Conservation (phyloP, 257 asterid species). For the Solanum sitiens region DNA sequence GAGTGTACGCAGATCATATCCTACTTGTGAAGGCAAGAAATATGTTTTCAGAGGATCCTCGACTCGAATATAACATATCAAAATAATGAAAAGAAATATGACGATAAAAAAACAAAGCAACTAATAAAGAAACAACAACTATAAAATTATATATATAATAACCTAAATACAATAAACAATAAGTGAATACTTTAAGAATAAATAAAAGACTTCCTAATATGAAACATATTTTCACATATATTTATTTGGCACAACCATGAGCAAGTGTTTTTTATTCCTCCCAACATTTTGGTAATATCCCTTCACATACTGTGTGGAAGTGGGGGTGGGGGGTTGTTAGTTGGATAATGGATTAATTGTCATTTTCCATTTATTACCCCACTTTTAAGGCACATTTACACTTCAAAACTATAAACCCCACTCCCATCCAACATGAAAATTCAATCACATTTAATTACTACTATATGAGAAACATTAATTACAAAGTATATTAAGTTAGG, state of each 20-base stretch:
- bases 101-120: neutral
- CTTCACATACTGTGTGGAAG: neutral
- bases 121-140: neutral
- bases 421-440: neutral
- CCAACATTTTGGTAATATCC: neutral
- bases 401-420: neutral
- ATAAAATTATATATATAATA: too few relatives aligned
- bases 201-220: neutral
- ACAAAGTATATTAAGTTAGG: neutral
- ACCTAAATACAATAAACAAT: too few relatives aligned
- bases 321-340: neutral
- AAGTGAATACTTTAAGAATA: too few relatives aligned
- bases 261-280: neutral
- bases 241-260: neutral
- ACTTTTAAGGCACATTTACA: neutral
- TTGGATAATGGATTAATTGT: neutral
- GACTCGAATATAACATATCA: too few relatives aligned
- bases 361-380: neutral
- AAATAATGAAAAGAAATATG: too few relatives aligned
- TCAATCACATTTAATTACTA: neutral
- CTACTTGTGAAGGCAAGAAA: too few relatives aligned
- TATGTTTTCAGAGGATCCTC: neutral
- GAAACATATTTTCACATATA: neutral
- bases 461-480: neutral
- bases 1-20: neutral